Conservation (phyloP, 2,329 filamentous ascomycete species). For the Alternaria arborescens region DNA sequence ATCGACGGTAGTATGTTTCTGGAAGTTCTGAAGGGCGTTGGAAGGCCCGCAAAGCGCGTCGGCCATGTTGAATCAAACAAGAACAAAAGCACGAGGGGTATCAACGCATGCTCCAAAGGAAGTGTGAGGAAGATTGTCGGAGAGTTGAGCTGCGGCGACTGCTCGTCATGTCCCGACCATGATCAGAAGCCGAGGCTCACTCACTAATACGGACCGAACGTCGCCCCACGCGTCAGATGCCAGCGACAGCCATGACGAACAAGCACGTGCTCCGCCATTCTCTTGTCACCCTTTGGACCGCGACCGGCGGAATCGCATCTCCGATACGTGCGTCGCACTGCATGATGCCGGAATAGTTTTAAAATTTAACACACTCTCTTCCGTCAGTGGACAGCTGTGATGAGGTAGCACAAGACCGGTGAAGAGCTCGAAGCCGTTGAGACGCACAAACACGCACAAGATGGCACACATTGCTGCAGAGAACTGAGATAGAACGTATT, state of each 20-base stretch:
- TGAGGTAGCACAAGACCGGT: slow-evolving; percentile 4
- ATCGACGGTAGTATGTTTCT: slow-evolving; percentile 74
- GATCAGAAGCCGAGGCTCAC: slow-evolving; percentile 34
- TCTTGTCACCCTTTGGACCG: not conserved
- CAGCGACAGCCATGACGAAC: slow-evolving; percentile 2
- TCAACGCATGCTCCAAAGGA: slow-evolving; percentile 34
- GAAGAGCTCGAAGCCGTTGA: slow-evolving; percentile 5
- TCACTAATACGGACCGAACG: slow-evolving; percentile 19
- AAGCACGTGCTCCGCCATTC: not conserved
- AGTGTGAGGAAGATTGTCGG: not conserved
- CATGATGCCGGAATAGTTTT: not conserved
- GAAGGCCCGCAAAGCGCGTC: slow-evolving; percentile 78
- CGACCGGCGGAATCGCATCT: not conserved
- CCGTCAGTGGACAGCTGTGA: not conserved
- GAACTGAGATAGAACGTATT: not conserved
- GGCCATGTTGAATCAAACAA: slow-evolving; percentile 59
- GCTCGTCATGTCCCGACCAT: slow-evolving; percentile 4
- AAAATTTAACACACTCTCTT: not conserved
- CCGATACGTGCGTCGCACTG: not conserved
- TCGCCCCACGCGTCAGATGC: slow-evolving; percentile 16
- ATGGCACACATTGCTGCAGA: not conserved
- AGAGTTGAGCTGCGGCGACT: slow-evolving; percentile 2
- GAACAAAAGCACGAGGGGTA: slow-evolving; percentile 24
- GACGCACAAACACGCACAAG: not conserved
- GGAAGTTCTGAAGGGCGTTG: slow-evolving; percentile 76